phyloP scores from a whole-genome alignment of 1,284 basidiomycete species.

The Amylostereum areolatum region DNA sequence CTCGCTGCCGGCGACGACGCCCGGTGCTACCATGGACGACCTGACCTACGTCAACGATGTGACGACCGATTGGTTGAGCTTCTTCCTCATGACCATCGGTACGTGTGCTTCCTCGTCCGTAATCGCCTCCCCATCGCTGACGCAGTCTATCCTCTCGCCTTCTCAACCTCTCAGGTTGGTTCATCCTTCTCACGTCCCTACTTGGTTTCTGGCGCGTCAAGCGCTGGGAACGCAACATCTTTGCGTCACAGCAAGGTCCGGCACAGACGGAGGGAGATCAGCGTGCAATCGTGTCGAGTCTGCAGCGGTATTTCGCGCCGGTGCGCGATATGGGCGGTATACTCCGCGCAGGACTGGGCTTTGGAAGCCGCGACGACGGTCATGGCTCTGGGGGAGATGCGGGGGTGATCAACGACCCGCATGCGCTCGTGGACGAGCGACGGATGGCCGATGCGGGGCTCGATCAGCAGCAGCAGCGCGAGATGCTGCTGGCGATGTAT shows the following conservation, averaged over 20 bases:
- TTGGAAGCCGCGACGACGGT: slow-evolving; percentile 26
- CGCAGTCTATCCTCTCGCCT: background rate
- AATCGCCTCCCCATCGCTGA: background rate
- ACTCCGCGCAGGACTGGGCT: slow-evolving; percentile 40
- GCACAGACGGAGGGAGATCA: background rate
- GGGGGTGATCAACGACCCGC: slow-evolving; percentile 18
- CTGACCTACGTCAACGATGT: slow-evolving; percentile 32
- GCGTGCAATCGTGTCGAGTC: background rate
- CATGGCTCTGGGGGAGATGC: slow-evolving; percentile 20
- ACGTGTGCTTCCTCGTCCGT: slow-evolving; percentile 18
- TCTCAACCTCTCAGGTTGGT: slow-evolving; percentile 60
- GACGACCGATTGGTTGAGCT: slow-evolving; percentile 84
- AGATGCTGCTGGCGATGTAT: slow-evolving; percentile 38
- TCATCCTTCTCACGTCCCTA: slow-evolving; percentile 81
- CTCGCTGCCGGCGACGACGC: slow-evolving; percentile 6
- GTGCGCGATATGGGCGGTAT: slow-evolving; percentile 38
- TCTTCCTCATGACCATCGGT: slow-evolving; percentile 90
- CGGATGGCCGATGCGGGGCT: slow-evolving; percentile 20
- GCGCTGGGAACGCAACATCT: slow-evolving; percentile 75
- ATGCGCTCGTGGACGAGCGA: slow-evolving; percentile 13
- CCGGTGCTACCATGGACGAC: slow-evolving; percentile 11
- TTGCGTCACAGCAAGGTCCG: slow-evolving; percentile 31
- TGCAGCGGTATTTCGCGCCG: slow-evolving; percentile 1
- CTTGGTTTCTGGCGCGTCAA: slow-evolving; percentile 92
- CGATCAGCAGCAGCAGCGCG: slow-evolving; percentile 16